Evolutionary conservation across 148 eudicot genomes (phyloP).

Genomic region (Rhododendron henanense): DNA sequence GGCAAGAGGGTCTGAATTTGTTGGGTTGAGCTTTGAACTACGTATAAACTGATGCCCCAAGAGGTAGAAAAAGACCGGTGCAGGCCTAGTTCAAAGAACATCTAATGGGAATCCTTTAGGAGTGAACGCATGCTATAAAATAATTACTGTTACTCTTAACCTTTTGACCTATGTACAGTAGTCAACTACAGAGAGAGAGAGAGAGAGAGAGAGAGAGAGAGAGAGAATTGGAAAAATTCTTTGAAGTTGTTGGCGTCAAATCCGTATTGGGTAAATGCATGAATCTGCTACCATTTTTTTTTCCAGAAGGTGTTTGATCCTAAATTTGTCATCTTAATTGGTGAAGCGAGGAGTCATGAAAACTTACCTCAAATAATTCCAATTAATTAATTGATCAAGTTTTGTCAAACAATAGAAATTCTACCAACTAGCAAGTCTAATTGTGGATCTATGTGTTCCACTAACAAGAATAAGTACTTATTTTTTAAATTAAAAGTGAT

Average conservation of each 20-base stretch:
- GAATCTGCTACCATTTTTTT: not conserved
- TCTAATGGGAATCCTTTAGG: not conserved
- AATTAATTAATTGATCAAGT: too few species aligned
- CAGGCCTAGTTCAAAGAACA: slow-evolving; percentile 8
- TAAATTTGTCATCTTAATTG: not conserved
- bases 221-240: not conserved
- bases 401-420: too few species aligned
- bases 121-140: not conserved
- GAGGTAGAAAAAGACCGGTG: not conserved
- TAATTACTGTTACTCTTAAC: not conserved
- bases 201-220: not conserved
- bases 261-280: not conserved
- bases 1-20: not conserved
- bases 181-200: not conserved
- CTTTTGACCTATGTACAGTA: not conserved
- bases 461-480: too few species aligned
- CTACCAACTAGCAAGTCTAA: too few species aligned
- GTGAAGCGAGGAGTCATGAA: not conserved
- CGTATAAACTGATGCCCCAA: not conserved
- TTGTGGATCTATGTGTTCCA: too few species aligned
- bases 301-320: not conserved
- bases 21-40: not conserved
- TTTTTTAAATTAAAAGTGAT: too few species aligned
- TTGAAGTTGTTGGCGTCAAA: not conserved
- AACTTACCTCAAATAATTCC: not conserved